Percentiles rank a stretch among this genome's conserved stretches.
phyloP scores from a whole-genome alignment of 148 eudicot genomes.

The Rhododendron molle region DNA sequence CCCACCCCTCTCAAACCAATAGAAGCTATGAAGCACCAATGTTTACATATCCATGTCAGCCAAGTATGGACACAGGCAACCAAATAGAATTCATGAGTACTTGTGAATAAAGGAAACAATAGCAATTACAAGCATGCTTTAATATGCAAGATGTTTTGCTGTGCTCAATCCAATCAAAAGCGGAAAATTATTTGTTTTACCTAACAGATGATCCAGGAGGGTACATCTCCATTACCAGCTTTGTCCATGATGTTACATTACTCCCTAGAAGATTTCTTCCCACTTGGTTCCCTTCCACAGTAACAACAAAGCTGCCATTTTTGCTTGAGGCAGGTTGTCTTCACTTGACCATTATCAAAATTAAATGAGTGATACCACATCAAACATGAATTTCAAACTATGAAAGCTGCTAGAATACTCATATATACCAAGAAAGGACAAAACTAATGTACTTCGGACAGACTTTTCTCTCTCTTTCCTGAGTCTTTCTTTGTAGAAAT shows the following conservation, averaged over 20 bases:
- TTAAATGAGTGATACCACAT: conserved; percentile 11
- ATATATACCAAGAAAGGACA: not conserved
- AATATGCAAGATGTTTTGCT: not conserved
- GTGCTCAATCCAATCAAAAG: not conserved
- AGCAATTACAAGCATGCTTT: not conserved
- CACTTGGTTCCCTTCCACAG: conserved; percentile 39
- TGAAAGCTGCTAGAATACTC: not conserved
- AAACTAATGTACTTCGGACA: not conserved
- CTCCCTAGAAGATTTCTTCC: conserved; percentile 47
- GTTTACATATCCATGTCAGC: not conserved
- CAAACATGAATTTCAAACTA: not conserved
- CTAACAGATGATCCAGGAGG: conserved; percentile 71
- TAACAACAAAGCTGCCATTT: conserved; percentile 44
- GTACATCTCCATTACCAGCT: conserved; percentile 78
- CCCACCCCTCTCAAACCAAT: not conserved
- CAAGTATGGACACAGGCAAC: not conserved
- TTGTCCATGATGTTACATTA: conserved; percentile 59
- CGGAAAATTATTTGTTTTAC: conserved; percentile 25
- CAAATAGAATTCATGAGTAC: not conserved
- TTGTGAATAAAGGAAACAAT: not conserved
- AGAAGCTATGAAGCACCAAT: not conserved
- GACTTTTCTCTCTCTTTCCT: not conserved
- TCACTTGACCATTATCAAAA: conserved; percentile 71
- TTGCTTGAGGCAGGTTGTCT: conserved; percentile 92
- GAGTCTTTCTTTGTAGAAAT: not conserved